Percentiles rank a stretch among this genome's conserved stretches.
phyloP scores from a whole-genome alignment of 148 eudicot genomes.

The Spergularia bocconei region DNA sequence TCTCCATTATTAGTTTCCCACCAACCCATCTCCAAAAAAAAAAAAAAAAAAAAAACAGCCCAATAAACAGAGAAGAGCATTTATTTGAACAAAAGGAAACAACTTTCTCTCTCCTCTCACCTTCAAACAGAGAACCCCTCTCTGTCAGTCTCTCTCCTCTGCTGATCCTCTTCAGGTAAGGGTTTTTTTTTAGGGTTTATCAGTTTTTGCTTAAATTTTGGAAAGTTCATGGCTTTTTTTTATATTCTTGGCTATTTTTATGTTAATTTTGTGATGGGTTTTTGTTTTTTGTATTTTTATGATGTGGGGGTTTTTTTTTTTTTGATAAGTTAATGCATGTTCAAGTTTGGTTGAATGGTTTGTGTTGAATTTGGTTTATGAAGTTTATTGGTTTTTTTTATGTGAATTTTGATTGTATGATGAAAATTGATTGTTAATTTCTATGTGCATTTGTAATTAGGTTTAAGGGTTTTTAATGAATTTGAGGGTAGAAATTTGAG shows the following conservation, averaged over 20 bases:
- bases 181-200: background rate
- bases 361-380: background rate
- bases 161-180: background rate
- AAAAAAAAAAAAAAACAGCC: background rate
- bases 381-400: background rate
- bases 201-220: background rate
- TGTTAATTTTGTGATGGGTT: conserved; percentile 7
- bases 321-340: conserved; percentile 7
- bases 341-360: conserved; percentile 6
- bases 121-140: background rate
- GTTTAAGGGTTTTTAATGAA: background rate
- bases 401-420: background rate
- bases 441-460: background rate
- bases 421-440: background rate
- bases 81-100: too few relatives aligned
- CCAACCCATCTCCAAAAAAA: background rate
- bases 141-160: background rate
- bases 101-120: background rate
- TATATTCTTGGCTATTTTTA: background rate
- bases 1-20: background rate
- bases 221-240: background rate
- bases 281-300: background rate
- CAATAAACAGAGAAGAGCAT: too few relatives aligned
- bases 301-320: conserved; percentile 3
- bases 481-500: background rate